These are phyloP conservation scores for Solanum habrochaites DNA, from an alignment of 257 asterid species.

Conservation along the genomic window DNA sequence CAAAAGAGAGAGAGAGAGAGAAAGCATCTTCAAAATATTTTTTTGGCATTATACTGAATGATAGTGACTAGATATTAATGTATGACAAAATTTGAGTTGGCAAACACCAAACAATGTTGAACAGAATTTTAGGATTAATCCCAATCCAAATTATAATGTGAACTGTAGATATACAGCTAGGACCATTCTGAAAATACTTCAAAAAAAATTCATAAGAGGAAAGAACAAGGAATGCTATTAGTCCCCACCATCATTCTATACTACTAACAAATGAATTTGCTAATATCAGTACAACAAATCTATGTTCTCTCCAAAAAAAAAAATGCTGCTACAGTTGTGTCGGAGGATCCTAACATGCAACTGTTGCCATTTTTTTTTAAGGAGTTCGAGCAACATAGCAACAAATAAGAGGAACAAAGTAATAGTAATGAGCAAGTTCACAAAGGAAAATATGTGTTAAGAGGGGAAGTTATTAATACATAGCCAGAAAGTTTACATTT, in stretches of 20 bases:
- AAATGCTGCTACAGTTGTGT: background rate
- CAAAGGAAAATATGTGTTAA: background rate
- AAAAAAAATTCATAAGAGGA: background rate
- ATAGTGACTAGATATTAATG: background rate
- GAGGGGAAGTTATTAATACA: background rate
- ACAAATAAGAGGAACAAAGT: background rate
- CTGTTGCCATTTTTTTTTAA: background rate
- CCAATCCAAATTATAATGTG: background rate
- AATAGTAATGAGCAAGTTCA: background rate
- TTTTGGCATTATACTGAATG: background rate
- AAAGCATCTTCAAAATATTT: background rate
- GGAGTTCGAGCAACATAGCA: background rate
- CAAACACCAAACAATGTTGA: background rate
- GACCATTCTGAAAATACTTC: background rate
- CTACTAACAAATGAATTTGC: background rate
- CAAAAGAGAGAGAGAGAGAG: background rate
- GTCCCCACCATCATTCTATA: background rate
- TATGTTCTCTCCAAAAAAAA: background rate
- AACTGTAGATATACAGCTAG: background rate
- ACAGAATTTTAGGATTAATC: background rate
- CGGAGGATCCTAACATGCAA: background rate
- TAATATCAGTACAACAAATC: background rate
- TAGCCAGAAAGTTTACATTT: background rate
- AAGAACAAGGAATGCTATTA: background rate
- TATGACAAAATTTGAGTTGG: background rate